Base-by-base conservation (phyloP, 2,329 filamentous ascomycete genomes). In the Clarireedia monteithiana region DNA sequence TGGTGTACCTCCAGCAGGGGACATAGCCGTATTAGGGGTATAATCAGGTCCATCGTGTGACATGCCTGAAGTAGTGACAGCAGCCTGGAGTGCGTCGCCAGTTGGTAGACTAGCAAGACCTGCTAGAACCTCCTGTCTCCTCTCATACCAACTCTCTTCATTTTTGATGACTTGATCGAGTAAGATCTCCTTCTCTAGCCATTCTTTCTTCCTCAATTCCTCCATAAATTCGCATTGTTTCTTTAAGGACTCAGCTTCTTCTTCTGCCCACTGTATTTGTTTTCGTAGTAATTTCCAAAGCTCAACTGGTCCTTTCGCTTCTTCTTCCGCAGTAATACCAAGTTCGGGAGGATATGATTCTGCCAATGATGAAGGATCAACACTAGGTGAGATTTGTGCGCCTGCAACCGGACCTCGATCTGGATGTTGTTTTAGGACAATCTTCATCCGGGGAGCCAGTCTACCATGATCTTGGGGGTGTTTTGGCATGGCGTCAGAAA, bases 101-200 rank as follows among this genome's bases (percentile, higher is more conserved):
- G 51, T 58, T 49, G 61, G 62, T 36, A 67, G 30, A 9, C 58
- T 61, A 1, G 72, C 75, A 3, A 70, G 70, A 9, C 75, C 76
- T 2, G 72, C 73, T 23, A 84, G 71, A 5, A 85, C 79, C 4
- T 76, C 75, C 63, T 78, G 72, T 42, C 82, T 77, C 52, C 82
- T 75, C 56, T 78, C 74, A 63, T 84, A 81, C 73, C 85, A 84
- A 68, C 85, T 82, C 36, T 81, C 76, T 68, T 92, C 88, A 64
- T 75, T 78, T 64, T 78, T 71, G 63, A 89, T 78, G 34, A 86
- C 78, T 66, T 90, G 88, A 56, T 89, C 82, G n/a, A 94, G 71
- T 17, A 92, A 71, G 30, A 89, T 78, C 71, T 94, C 88, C 71
- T 92, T 92, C 71, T 88, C 83, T 14, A 83, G 74, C 89, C 89